These are phyloP conservation scores for Candida mesenterica DNA, from an alignment of 1,139 yeast genomes.

Conservation along the genomic window DNA sequence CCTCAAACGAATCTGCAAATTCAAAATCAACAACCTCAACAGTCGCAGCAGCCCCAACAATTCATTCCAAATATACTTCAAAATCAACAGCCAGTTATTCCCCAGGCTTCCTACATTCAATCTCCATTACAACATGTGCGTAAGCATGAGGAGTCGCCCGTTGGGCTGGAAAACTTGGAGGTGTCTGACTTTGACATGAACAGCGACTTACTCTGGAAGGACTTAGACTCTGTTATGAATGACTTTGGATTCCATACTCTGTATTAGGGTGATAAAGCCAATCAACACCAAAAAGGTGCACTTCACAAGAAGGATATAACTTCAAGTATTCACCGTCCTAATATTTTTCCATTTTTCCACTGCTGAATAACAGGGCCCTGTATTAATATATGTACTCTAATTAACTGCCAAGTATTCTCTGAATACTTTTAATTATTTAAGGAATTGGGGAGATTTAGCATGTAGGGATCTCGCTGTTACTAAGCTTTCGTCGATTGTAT, in stretches of 20 bases:
- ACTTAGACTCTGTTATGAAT: conserved; percentile 88
- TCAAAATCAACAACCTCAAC: background rate
- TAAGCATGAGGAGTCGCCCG: conserved; percentile 27
- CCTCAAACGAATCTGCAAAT: background rate
- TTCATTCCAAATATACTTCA: background rate
- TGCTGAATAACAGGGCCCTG: background rate
- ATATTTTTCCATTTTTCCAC: too few species aligned
- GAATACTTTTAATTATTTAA: too few species aligned
- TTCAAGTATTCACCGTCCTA: too few species aligned
- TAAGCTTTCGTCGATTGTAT: too few species aligned
- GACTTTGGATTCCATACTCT: conserved; percentile 84
- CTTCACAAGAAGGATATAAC: too few species aligned
- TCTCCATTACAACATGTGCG: conserved; percentile 10
- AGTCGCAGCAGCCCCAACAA: background rate
- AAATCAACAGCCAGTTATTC: background rate
- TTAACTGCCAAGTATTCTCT: too few species aligned
- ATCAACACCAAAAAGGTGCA: too few species aligned
- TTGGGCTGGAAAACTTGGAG: conserved; percentile 33
- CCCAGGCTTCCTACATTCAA: conserved; percentile 1
- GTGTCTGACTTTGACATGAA: conserved; percentile 34
- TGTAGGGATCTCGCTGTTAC: too few species aligned
- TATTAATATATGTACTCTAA: too few species aligned
- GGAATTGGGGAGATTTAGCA: too few species aligned
- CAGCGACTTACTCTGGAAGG: conserved; percentile 80
- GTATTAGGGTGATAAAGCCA: conserved; percentile 16